Evolutionary conservation across 495 filamentous ascomycete genomes (phyloP), one percentile per base, ranked within the genome.

Genomic region (Aspergillus steynii): DNA sequence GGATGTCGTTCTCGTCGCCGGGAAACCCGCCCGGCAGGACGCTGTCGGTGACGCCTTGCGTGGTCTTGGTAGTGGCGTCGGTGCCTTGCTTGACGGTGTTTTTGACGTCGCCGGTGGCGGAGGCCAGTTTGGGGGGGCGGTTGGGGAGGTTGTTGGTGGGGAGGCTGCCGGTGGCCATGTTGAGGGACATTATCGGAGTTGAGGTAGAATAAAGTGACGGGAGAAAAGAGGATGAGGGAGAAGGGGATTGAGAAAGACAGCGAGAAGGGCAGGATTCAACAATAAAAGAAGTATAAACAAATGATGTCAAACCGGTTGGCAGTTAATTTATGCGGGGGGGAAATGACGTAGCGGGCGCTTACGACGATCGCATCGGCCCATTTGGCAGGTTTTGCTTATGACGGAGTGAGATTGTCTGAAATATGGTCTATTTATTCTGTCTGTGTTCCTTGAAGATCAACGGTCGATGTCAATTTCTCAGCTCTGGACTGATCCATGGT

Each of bases 11-110:
- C 12, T 75, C 65, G 29, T 75, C 71, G 6, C 66, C 64, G 8
- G 74, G 74, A 32, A 74, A 76, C 59, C 71, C 62, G 45, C 72
- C 74, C 4, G 74, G 74, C 7, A 76, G 45, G 0, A 62, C 60
- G 1, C 64, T 55, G 49, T 73, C 67, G 25, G 61, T 69, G 6
- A 72, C 14, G 7, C 66, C 51, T 20, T 67, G 61, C 1, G 68
- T 64, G n/a, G 69, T 62, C 37, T 65, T 56, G 15, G 59, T 61
- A 12, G 68, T 32, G 32, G 67, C 57, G 52, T 68, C 53, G 2
- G 63, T 53, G 15, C 64, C 59, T 9, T 64, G 45, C 50, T 71
- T 60, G 3, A 66, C 61, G 37, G 61, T 62, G 8, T 63, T 63
- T 55, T 67, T 58, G 34, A 64, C 55, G 32, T 64, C 63, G 15